Evolutionary conservation across 176 grass and related monocot species (phyloP), one percentile per base, ranked within the genome.

Genomic region (Dactylis glomerata): DNA sequence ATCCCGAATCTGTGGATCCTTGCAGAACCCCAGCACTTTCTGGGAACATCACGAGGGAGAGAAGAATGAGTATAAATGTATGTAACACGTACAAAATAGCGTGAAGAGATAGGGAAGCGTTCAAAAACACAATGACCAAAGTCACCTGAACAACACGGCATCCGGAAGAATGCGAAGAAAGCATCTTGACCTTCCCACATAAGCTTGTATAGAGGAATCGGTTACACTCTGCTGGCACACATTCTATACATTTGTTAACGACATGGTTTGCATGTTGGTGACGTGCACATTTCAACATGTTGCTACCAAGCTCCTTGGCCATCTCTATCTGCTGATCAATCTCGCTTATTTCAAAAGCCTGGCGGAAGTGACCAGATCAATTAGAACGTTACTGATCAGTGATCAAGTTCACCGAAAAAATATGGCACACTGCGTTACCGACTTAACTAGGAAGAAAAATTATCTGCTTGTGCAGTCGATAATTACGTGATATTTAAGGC

Each of bases 321-420:
- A 93, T 89, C 31, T 42, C 67, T 31, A 88, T 73, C 67, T 87
- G 73, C 74, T 69, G 76, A 56, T 90, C 70, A 16, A 82, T 24
- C 33, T 86, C 89, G 8, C 78, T 57, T 78, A 92, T 58, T 30
- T 97, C 94, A 41, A 97, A 79, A 17, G 79, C 84, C 89, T 96
- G 6, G 13, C 40, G 32, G 44, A 32, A 61, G 34, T 70, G 2
- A 55, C 0, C 2, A 36, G 33, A 44, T n/a, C 17, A 59, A 36
- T 79, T 19, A 49, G 38, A 19, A 75, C 32, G 16, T 8, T 71
- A 17, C 42, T 68, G 13, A 55, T 12, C 49, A 69, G 10, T n/a
- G 36, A 64, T 50, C 66, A 16, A 79, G 9, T 47, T 28, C 12
- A n/a, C 49, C 6, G 15, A 31, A 41, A 81, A 1, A 62, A 36